Evolutionary conservation across 306 rosid genomes (phyloP), one percentile per base, ranked within the genome.

Genomic region (Trichosanthes cucumerina): DNA sequence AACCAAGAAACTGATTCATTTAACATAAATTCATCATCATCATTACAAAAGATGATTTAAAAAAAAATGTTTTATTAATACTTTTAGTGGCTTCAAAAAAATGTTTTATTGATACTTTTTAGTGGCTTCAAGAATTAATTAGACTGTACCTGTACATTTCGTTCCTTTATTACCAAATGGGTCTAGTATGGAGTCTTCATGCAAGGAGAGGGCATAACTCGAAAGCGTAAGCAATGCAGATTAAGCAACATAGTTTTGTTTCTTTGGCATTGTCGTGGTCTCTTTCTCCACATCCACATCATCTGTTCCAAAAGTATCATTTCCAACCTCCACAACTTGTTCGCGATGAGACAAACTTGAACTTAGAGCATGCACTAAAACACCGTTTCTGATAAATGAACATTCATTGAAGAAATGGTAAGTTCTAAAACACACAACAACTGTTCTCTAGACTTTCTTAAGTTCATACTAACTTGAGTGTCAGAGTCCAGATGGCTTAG

Each of bases 191-290:
- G 99, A 83, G 92, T 95, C 81, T 82, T 83, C 52, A 91, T 72
- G 86, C 97, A 92, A 78, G 98, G 97, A 88, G 99, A 97, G 18
- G 99, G 97, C 90, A 89, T 89, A 75, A 84, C 96, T 73, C 90
- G 86, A 74, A 96, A 95, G 52, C 97, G 99, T 59, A 92, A 83
- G 99, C 91, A 59, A 90, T 47, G 93, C 99, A 58, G 99, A 89
- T 77, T 89, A 93, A 41, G 97, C 88, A 24, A 95, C 86, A 80
- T 87, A 92, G 68, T 79, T 87, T 49, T 81, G 88, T 72, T 50
- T 65, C 84, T 87, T 88, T 24, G 77, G 86, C 16, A 62, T 80
- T 75, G 69, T 83, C n/a, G 24, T 54, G 0, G 65, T 13, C 75
- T 54, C 33, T 83, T 80, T 88, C 80, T 89, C 96, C 23, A 70